A percentile compares a stretch with the other conserved stretches of the same genome.
phyloP scores from a whole-genome alignment of 2,329 filamentous ascomycete genomes.

The Nigrograna mackinnonii region DNA sequence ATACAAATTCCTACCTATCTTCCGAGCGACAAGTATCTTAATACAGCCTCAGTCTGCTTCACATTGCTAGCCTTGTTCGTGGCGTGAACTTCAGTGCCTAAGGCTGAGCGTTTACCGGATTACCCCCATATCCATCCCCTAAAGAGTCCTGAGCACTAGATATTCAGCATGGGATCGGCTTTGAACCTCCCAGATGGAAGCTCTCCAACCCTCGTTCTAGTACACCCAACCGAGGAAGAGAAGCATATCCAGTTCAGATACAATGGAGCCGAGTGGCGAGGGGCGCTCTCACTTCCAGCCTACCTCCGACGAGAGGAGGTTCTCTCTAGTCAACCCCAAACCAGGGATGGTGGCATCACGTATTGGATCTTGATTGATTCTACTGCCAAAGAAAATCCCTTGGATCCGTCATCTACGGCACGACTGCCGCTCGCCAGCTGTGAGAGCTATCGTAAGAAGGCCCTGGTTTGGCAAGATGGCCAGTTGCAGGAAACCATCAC shows the following conservation, averaged over 20 bases:
- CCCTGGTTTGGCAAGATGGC: constrained; percentile 50
- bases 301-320: constrained; percentile 62
- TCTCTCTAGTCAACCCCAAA: constrained; percentile 56
- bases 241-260: constrained; percentile 54
- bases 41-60: no score
- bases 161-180: constrained; percentile 33
- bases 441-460: constrained; percentile 58
- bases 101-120: no score
- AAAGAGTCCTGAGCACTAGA: no score
- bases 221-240: constrained; percentile 59
- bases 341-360: constrained; percentile 58
- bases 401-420: constrained; percentile 36
- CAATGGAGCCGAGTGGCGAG: constrained; percentile 63
- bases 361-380: constrained; percentile 63
- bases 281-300: constrained; percentile 55
- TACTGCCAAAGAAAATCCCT: constrained; percentile 32
- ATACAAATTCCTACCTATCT: no score
- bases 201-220: constrained; percentile 57
- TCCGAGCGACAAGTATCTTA: no score
- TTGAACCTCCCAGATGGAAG: constrained; percentile 50
- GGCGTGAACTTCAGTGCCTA: no score
- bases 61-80: no score
- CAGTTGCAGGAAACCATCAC: constrained; percentile 60
- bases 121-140: no score
- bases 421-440: constrained; percentile 60